Conservation (phyloP, 2,329 filamentous ascomycete genomes). For the Huntiella bhutanensis region DNA sequence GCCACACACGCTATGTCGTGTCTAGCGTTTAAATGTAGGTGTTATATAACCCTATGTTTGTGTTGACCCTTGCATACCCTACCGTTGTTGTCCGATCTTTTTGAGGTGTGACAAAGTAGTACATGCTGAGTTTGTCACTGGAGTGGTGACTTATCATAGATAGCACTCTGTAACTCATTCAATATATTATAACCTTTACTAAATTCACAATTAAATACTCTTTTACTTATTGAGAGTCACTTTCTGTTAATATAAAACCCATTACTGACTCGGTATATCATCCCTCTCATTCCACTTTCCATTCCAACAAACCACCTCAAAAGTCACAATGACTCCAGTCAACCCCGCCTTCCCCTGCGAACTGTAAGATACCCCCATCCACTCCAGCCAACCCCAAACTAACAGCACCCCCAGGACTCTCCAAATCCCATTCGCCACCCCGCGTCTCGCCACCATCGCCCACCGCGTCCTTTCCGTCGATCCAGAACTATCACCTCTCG, state of each 20-base stretch:
- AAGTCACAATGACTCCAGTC: conserved; percentile 21
- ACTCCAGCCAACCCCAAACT: conserved; percentile 3
- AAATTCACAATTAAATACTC: background rate
- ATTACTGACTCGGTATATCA: no score
- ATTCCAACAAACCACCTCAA: background rate
- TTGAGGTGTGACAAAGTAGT: no score
- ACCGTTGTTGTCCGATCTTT: no score
- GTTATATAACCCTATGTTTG: no score
- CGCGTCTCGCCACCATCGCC: conserved; percentile 59
- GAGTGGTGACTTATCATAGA: no score
- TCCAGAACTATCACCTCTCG: conserved; percentile 69
- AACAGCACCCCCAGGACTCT: conserved; percentile 36
- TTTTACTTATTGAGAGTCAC: background rate
- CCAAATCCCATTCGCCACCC: conserved; percentile 61
- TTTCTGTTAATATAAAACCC: no score
- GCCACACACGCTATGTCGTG: no score
- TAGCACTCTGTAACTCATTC: no score
- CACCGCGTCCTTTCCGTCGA: conserved; percentile 65
- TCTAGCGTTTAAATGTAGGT: no score
- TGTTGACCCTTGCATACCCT: no score
- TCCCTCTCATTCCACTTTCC: no score
- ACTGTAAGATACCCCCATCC: conserved; percentile 28
- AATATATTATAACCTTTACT: background rate
- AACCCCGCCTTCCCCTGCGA: conserved; percentile 41
- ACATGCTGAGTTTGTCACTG: no score